Percentiles rank a stretch among this genome's conserved stretches.
Evolutionary conservation across 2,329 filamentous ascomycete genomes (phyloP).

Genomic region (Arthrobotrys entomopaga): DNA sequence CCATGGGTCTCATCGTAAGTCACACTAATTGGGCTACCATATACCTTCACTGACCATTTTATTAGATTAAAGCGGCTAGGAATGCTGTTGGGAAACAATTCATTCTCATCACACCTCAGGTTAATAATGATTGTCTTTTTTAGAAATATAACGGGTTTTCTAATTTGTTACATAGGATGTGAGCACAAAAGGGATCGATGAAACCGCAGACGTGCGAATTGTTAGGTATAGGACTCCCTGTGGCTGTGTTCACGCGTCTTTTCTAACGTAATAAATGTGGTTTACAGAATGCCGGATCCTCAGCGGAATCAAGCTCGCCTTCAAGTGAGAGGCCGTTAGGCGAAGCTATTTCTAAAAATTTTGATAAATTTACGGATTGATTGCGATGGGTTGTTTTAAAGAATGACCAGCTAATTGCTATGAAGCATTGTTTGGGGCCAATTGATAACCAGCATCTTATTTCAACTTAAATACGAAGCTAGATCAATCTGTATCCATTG

Average conservation of each 20-base stretch:
- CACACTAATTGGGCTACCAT: neutral
- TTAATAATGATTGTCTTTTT: slow-evolving; percentile 66
- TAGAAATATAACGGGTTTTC: neutral
- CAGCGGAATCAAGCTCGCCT: slow-evolving; percentile 65
- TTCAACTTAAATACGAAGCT: no score
- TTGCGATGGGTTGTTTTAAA: no score
- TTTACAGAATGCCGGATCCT: slow-evolving; percentile 65
- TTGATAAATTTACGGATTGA: no score
- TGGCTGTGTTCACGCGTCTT: neutral
- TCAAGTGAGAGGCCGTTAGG: slow-evolving; percentile 19
- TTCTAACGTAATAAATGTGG: slow-evolving; percentile 38
- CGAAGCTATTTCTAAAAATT: no score
- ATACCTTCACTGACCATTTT: slow-evolving; percentile 55
- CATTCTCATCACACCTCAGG: slow-evolving; percentile 85
- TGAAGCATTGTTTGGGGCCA: no score
- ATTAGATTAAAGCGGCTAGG: slow-evolving; percentile 81
- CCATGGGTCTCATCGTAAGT: slow-evolving; percentile 89
- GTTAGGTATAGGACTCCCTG: slow-evolving; percentile 69
- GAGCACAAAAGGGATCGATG: slow-evolving; percentile 68
- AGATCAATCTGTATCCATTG: no score
- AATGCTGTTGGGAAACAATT: slow-evolving; percentile 91
- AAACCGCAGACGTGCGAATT: slow-evolving; percentile 77
- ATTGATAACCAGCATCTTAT: no score
- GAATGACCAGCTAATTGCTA: no score
- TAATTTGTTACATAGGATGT: slow-evolving; percentile 58